A percentile compares a stretch with the other conserved stretches of the same genome.
Conservation (phyloP, 2,329 filamentous ascomycete species). For the Apiospora arundinis region DNA sequence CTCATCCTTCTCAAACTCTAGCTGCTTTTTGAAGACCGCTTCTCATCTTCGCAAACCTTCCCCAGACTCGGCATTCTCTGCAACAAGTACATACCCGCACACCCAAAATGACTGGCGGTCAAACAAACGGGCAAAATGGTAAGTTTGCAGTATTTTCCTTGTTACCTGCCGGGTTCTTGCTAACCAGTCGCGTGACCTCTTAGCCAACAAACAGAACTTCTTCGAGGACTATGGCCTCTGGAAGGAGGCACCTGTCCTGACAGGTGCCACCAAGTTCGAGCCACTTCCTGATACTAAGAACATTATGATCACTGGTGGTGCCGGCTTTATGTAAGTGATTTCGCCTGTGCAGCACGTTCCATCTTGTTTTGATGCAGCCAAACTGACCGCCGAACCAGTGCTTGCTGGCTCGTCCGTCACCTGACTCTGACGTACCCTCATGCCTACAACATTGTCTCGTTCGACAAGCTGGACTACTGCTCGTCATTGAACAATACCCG, state of each 20-base stretch:
- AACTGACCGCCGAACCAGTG: slow-evolving; percentile 54
- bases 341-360: background rate
- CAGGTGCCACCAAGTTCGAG: slow-evolving; percentile 73
- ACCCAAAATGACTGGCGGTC: slow-evolving; percentile 10
- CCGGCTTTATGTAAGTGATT: slow-evolving; percentile 78
- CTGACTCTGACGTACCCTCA: slow-evolving; percentile 75
- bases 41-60: background rate
- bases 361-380: background rate
- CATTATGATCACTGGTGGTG: slow-evolving; percentile 84
- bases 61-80: background rate
- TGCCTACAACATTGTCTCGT: slow-evolving; percentile 80
- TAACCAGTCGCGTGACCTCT: slow-evolving; percentile 24
- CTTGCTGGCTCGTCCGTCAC: slow-evolving; percentile 83
- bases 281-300: slow-evolving; percentile 74
- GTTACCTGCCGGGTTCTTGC: background rate
- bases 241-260: slow-evolving; percentile 74
- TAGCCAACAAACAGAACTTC: slow-evolving; percentile 45
- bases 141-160: background rate
- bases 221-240: slow-evolving; percentile 69
- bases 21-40: background rate
- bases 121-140: slow-evolving; percentile 9
- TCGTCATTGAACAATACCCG: slow-evolving; percentile 81
- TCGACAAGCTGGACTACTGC: slow-evolving; percentile 87
- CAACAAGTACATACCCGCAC: background rate
- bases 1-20: background rate